Evolutionary conservation across 2,329 filamentous ascomycete species (phyloP).

Genomic region (Beauveria caledonica): DNA sequence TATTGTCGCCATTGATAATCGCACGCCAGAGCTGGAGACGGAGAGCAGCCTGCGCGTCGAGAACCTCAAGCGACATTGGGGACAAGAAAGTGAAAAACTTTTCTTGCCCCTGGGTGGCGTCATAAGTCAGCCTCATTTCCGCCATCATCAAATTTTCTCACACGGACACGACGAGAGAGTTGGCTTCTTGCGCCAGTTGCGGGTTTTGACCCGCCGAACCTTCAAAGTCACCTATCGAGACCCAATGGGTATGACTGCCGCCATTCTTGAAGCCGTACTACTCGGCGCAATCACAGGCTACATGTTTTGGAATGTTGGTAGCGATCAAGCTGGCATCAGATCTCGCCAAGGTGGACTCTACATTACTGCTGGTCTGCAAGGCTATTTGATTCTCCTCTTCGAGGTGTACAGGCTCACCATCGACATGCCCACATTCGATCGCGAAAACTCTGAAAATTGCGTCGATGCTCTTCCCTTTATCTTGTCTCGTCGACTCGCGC

Average conservation of each 20-base stretch:
- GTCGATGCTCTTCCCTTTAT: slow-evolving; percentile 63
- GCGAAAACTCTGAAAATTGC: slow-evolving; percentile 65
- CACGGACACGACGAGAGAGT: slow-evolving; percentile 33
- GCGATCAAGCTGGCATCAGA: slow-evolving; percentile 62
- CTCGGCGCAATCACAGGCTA: slow-evolving; percentile 68
- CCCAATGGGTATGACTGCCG: slow-evolving; percentile 65
- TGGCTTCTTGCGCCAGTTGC: slow-evolving; percentile 52
- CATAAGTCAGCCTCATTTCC: slow-evolving; percentile 5
- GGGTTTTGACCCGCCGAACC: slow-evolving; percentile 59
- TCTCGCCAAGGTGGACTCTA: slow-evolving; percentile 68
- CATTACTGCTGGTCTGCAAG: slow-evolving; percentile 62
- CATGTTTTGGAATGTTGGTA: slow-evolving; percentile 59
- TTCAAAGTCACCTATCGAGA: slow-evolving; percentile 68
- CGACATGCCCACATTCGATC: slow-evolving; percentile 69
- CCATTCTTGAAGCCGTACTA: slow-evolving; percentile 57
- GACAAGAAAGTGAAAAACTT: slow-evolving; percentile 24
- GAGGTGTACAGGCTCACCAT: slow-evolving; percentile 68
- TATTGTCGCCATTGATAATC: slow-evolving; percentile 64
- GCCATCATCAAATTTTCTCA: background rate
- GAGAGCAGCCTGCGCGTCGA: slow-evolving; percentile 52
- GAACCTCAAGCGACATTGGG: slow-evolving; percentile 55
- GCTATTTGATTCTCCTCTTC: slow-evolving; percentile 68
- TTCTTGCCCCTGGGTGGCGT: slow-evolving; percentile 17
- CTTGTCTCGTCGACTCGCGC: slow-evolving; percentile 59
- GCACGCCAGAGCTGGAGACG: slow-evolving; percentile 56